These are phyloP conservation scores for Serendipita sp. DNA, from an alignment of 768 basidiomycete genomes.

Conservation along the genomic window DNA sequence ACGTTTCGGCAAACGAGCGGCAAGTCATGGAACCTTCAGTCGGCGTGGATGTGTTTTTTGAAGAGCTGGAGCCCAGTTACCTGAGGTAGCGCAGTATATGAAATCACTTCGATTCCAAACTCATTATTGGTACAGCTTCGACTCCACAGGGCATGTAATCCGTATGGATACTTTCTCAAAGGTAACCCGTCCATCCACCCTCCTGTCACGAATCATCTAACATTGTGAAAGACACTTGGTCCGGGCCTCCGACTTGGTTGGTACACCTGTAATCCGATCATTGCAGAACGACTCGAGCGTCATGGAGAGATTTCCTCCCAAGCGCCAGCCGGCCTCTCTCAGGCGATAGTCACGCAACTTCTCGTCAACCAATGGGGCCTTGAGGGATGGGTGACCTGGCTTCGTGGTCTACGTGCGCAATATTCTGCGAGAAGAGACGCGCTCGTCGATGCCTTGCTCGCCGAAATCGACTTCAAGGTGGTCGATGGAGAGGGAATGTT, in stretches of 20 bases:
- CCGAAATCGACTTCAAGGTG: slow-evolving; percentile 36
- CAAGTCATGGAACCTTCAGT: slow-evolving; percentile 15
- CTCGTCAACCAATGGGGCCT: slow-evolving; percentile 47
- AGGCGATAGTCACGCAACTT: slow-evolving; percentile 43
- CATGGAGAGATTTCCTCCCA: slow-evolving; percentile 54
- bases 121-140: slow-evolving; percentile 27
- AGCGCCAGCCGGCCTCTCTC: slow-evolving; percentile 41
- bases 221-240: slow-evolving; percentile 34
- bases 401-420: slow-evolving; percentile 45
- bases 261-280: slow-evolving; percentile 61
- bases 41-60: slow-evolving; percentile 33
- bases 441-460: slow-evolving; percentile 46
- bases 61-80: slow-evolving; percentile 45
- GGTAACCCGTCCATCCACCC: slow-evolving; percentile 21
- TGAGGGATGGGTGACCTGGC: slow-evolving; percentile 63
- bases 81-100: slow-evolving; percentile 29
- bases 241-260: slow-evolving; percentile 68
- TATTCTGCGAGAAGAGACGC: slow-evolving; percentile 45
- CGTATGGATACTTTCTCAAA: slow-evolving; percentile 71
- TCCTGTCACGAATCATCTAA: slow-evolving; percentile 1
- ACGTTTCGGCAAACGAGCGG: slow-evolving; percentile 28
- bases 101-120: not conserved
- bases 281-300: slow-evolving; percentile 60
- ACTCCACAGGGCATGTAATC: slow-evolving; percentile 71
- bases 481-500: slow-evolving; percentile 14